phyloP scores from a whole-genome alignment of 805 yeast species.

The Torulaspora gathmanii region DNA sequence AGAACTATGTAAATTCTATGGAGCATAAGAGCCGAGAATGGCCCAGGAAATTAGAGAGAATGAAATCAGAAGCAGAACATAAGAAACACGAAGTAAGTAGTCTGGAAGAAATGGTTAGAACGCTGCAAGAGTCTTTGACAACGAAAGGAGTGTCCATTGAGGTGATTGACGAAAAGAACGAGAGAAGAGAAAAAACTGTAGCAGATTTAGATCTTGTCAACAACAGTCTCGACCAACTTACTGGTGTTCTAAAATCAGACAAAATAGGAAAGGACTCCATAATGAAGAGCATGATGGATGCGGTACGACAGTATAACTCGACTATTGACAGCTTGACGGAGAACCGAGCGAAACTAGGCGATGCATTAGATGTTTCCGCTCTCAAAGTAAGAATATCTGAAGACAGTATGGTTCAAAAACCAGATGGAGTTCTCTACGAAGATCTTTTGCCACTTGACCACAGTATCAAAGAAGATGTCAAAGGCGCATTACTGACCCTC shows the following conservation, averaged over 20 bases:
- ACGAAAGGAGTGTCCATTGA: conserved; percentile 56
- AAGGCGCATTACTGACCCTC: conserved; percentile 31
- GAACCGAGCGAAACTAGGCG: conserved; percentile 21
- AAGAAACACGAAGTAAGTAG: conserved; percentile 23
- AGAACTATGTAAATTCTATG: conserved; percentile 66
- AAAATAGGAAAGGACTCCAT: conserved; percentile 47
- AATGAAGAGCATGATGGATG: conserved; percentile 47
- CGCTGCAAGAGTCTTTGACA: conserved; percentile 42
- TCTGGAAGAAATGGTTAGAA: conserved; percentile 36
- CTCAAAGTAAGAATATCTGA: conserved; percentile 39
- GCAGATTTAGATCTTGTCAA: conserved; percentile 47
- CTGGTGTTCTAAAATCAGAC: conserved; percentile 44
- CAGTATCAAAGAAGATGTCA: conserved; percentile 26
- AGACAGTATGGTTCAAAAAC: conserved; percentile 13
- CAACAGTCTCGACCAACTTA: conserved; percentile 44
- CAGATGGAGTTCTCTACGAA: conserved; percentile 12
- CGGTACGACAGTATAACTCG: conserved; percentile 54
- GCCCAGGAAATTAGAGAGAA: conserved; percentile 53
- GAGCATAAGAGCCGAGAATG: conserved; percentile 61
- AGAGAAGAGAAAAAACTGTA: conserved; percentile 56
- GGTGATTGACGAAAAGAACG: conserved; percentile 58
- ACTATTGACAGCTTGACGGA: conserved; percentile 40
- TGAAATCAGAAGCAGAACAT: conserved; percentile 48
- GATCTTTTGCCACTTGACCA: conserved; percentile 11
- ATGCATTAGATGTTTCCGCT: conserved; percentile 26